phyloP scores from a whole-genome alignment of 345 rosid species.

The Syzygium grande region DNA sequence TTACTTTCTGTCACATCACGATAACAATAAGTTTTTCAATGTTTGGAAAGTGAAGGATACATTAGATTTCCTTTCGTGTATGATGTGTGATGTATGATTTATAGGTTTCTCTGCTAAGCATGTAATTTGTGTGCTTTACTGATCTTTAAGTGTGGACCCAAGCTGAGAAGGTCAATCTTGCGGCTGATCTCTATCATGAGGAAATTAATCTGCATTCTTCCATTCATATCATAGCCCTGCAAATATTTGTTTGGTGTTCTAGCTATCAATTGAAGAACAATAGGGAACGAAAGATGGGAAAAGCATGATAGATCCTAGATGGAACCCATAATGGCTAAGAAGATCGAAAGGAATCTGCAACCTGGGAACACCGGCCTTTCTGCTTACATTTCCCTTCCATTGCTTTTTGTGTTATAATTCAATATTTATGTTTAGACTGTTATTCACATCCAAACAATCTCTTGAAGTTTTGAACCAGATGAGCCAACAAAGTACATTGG shows the following conservation, averaged over 20 bases:
- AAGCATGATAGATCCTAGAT: background rate
- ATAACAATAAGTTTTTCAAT: background rate
- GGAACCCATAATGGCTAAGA: background rate
- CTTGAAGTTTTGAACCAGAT: background rate
- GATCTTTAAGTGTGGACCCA: background rate
- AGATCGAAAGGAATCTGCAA: background rate
- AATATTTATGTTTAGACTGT: background rate
- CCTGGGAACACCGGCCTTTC: background rate
- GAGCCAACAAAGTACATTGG: background rate
- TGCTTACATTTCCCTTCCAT: background rate
- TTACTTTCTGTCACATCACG: background rate
- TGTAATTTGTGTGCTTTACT: background rate
- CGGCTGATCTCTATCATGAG: background rate
- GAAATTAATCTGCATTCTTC: background rate
- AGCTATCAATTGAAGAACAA: background rate
- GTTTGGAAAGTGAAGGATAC: background rate
- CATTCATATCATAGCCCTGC: background rate
- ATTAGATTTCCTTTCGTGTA: background rate
- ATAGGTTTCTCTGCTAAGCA: background rate
- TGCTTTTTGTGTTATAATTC: background rate
- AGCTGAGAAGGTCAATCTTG: background rate
- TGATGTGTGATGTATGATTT: background rate
- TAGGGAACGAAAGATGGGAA: background rate
- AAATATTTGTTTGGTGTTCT: background rate
- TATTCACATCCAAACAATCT: background rate